Percentiles rank a stretch among this genome's conserved stretches.
phyloP scores from a whole-genome alignment of 2,329 filamentous ascomycete species.

The Penicillium sclerotigenum region DNA sequence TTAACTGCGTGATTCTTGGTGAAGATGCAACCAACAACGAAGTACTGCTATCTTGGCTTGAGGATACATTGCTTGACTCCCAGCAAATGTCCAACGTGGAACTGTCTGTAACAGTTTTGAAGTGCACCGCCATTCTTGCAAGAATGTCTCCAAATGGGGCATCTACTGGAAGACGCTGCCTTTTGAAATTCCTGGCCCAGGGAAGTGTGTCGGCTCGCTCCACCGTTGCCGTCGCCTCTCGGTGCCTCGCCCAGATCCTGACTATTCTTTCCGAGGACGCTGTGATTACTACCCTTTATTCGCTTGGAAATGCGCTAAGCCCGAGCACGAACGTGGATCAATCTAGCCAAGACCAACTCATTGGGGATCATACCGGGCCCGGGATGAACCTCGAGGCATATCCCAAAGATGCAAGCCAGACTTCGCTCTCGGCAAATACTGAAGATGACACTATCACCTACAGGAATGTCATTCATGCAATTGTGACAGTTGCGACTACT shows the following conservation, averaged over 20 bases:
- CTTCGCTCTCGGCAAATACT: slow-evolving; percentile 70
- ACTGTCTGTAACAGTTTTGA: slow-evolving; percentile 74
- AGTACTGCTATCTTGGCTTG: slow-evolving; percentile 77
- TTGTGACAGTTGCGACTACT: slow-evolving; percentile 80
- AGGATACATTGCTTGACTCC: slow-evolving; percentile 73
- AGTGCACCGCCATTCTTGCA: slow-evolving; percentile 77
- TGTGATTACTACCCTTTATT: slow-evolving; percentile 92
- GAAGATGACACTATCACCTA: slow-evolving; percentile 79
- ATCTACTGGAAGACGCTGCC: slow-evolving; percentile 69
- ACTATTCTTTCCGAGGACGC: slow-evolving; percentile 84
- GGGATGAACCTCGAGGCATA: slow-evolving; percentile 46
- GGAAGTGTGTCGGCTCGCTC: slow-evolving; percentile 62
- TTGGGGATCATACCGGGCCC: slow-evolving; percentile 45
- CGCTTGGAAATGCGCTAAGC: slow-evolving; percentile 91
- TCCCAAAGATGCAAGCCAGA: slow-evolving; percentile 43
- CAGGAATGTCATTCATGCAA: slow-evolving; percentile 87
- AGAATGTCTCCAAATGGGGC: slow-evolving; percentile 70
- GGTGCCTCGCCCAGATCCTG: slow-evolving; percentile 76
- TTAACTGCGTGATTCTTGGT: slow-evolving; percentile 81
- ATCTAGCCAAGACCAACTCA: slow-evolving; percentile 31
- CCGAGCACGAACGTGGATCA: slow-evolving; percentile 58
- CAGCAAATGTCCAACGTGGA: slow-evolving; percentile 77
- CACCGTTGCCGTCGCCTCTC: slow-evolving; percentile 74
- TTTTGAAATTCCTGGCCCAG: slow-evolving; percentile 86
- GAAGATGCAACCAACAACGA: slow-evolving; percentile 78